Conservation (phyloP, 768 basidiomycete genomes). For the Naganishia onofrii region DNA sequence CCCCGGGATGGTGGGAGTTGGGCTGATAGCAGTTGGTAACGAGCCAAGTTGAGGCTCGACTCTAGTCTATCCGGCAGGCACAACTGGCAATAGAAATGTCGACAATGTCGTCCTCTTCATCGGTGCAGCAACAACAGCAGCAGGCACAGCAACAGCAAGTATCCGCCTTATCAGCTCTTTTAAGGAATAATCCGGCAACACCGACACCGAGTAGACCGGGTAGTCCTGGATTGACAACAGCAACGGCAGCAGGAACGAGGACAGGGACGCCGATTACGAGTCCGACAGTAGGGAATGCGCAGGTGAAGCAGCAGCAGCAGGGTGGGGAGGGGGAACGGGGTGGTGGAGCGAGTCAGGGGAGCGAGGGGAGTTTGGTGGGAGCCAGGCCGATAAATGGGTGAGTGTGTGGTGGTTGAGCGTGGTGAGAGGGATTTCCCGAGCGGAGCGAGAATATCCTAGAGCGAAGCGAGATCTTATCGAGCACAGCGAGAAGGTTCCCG, state of each 20-base stretch:
- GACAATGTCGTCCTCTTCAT: no score
- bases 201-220: neutral
- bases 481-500: neutral
- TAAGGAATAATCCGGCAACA: conserved; percentile 1
- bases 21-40: no score
- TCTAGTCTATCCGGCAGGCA: neutral
- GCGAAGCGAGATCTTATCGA: neutral
- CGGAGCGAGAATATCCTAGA: neutral
- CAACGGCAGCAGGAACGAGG: neutral
- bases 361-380: conserved; percentile 1
- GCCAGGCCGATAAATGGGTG: conserved; percentile 16
- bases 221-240: neutral
- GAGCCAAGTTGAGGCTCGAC: no score
- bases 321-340: neutral
- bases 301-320: neutral
- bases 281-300: neutral
- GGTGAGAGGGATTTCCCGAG: neutral
- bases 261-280: neutral
- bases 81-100: no score
- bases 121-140: neutral
- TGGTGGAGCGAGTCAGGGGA: conserved; percentile 2
- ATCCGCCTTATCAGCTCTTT: neutral
- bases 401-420: neutral
- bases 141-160: neutral
- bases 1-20: no score